phyloP scores from a whole-genome alignment of 2,329 filamentous ascomycete species.

The Fusarium nelsonii region DNA sequence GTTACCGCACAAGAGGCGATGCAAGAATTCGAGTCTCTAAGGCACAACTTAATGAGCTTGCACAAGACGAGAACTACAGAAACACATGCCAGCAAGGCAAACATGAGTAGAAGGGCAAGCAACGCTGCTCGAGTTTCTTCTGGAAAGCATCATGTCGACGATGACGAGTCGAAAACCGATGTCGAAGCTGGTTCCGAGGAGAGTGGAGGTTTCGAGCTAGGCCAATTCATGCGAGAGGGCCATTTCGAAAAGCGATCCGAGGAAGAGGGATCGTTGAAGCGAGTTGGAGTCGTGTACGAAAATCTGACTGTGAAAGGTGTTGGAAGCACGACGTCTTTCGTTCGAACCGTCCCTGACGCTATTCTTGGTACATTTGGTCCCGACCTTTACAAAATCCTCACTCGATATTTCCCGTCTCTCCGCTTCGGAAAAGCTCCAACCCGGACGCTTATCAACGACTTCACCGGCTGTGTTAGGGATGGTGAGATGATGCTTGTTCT shows the following conservation, averaged over 20 bases:
- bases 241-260: constrained; percentile 40
- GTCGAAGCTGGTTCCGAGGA: constrained; percentile 30
- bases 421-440: constrained; percentile 43
- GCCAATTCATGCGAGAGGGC: constrained; percentile 38
- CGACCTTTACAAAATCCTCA: constrained; percentile 76
- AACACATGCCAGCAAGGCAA: constrained; percentile 47
- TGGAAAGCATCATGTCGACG: constrained; percentile 46
- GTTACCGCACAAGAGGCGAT: constrained; percentile 52
- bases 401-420: constrained; percentile 53
- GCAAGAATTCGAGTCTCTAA: constrained; percentile 53
- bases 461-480: constrained; percentile 53
- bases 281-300: constrained; percentile 82
- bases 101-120: constrained; percentile 20
- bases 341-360: constrained; percentile 79
- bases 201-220: constrained; percentile 33
- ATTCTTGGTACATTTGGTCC: constrained; percentile 84
- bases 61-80: constrained; percentile 53
- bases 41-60: constrained; percentile 52
- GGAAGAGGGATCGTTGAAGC: constrained; percentile 75
- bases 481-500: constrained; percentile 61
- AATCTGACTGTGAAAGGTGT: constrained; percentile 80
- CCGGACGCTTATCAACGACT: constrained; percentile 49
- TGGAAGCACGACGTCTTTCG: constrained; percentile 74
- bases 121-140: constrained; percentile 26
- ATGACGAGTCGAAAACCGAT: constrained; percentile 55